Evolutionary conservation across 2,329 filamentous ascomycete genomes (phyloP), one percentile per base, ranked within the genome.

Genomic region (Paecilomyces sp.): DNA sequence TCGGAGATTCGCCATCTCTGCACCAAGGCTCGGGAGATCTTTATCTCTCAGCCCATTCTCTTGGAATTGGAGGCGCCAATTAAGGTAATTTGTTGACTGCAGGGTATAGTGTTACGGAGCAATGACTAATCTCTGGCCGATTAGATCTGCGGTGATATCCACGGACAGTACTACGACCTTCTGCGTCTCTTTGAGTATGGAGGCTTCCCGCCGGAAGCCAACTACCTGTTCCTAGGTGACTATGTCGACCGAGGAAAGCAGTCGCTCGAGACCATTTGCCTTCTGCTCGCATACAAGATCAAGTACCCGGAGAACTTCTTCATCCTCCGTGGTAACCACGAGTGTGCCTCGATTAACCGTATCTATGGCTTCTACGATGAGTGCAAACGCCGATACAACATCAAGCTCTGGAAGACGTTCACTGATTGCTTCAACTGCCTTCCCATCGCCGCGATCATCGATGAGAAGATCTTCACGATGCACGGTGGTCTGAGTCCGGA

Each of bases 261-360:
- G 80, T 97, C 93, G 41, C 88, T 99, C 58, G 94, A 99, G 83
- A 97, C 94, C 67, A 97, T 99, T 79, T 96, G 92, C 81, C 83
- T 99, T 65, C 85, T 99, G 60, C 85, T 99, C 57, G 92, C 92
- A 64, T 99, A 97, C 86, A 99, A 99, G 86, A 96, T 99, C 85
- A 97, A 97, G 82, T 97, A 96, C 76, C 94, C 94, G 55, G 94
- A 99, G 81, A 99, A 99, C 83, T 97, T 99, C 82, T 99, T 99
- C 83, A 90, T 99, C 67, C 86, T 99, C 61, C 91, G 94, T 68
- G 94, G 94, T 65, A 99, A 99, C 83, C 94, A 99, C 83, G 94
- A 99, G 79, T 97, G 94, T 80, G 94, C 94, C 61, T 96, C 91
- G 57, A 96, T 99, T 83, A 99, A 96, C 82, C 91, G 94, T 74